Evolutionary conservation across 2,329 filamentous ascomycete genomes (phyloP).

Genomic region (Cercospora brassicicola): DNA sequence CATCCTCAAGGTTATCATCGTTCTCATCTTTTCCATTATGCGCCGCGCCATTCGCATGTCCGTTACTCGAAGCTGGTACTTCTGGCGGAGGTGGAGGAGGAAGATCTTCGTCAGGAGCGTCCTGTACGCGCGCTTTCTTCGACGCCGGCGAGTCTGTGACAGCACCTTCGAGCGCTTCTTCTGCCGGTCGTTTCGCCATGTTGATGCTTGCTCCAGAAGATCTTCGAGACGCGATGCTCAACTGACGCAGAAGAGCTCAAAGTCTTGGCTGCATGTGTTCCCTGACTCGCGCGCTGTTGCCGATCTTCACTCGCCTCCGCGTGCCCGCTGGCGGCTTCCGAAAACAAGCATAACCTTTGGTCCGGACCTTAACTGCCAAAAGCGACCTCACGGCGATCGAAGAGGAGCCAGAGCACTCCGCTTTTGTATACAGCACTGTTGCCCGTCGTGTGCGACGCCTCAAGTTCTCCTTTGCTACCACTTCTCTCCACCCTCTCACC

Average conservation of each 20-base stretch:
- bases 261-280: constrained; percentile 8
- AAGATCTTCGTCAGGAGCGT: constrained; percentile 41
- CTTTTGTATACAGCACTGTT: not conserved
- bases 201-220: not conserved
- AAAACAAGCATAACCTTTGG: constrained; percentile 1
- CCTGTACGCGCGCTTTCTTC: constrained; percentile 50
- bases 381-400: constrained; percentile 2
- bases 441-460: not conserved
- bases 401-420: not conserved
- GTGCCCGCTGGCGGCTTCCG: constrained; percentile 1
- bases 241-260: constrained; percentile 1
- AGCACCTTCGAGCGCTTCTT: constrained; percentile 47
- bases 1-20: constrained; percentile 39
- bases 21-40: constrained; percentile 41
- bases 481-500: not conserved
- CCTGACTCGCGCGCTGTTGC: constrained; percentile 2
- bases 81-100: constrained; percentile 31
- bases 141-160: constrained; percentile 49
- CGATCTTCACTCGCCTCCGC: constrained; percentile 4
- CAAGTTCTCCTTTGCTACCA: not conserved
- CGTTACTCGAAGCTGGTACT: constrained; percentile 25
- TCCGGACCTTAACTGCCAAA: not conserved
- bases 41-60: constrained; percentile 33
- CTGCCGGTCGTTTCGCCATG: constrained; percentile 52
- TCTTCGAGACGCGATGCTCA: not conserved